Conservation (phyloP, 139 green algal species). For the Chlorokybus atmophyticus region DNA sequence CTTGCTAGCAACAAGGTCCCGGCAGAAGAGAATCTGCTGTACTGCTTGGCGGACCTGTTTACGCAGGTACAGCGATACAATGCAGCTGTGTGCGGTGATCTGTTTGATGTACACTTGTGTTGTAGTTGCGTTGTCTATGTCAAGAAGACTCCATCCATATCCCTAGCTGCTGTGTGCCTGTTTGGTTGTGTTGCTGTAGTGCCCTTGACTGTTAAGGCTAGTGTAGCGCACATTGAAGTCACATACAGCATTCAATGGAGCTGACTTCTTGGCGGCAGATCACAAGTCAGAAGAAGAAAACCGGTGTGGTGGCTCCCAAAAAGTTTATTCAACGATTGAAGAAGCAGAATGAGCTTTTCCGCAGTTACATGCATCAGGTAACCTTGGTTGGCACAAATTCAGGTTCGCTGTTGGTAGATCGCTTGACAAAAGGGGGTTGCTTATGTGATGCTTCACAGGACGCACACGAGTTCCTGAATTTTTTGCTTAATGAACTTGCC, state of each 20-base stretch:
- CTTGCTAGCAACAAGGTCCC: neutral
- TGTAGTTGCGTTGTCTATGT: too few relatives aligned
- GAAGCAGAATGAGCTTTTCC: conserved; percentile 88
- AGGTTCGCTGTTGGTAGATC: neutral
- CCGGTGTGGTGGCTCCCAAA: conserved; percentile 69
- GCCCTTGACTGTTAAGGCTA: too few relatives aligned
- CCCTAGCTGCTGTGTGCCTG: too few relatives aligned
- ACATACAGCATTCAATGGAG: too few relatives aligned
- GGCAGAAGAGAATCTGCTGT: conserved; percentile 69
- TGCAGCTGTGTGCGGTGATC: too few relatives aligned
- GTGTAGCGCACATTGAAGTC: too few relatives aligned
- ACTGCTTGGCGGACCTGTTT: conserved; percentile 70
- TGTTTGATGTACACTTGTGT: too few relatives aligned
- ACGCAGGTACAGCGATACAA: too few relatives aligned
- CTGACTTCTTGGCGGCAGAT: conserved; percentile 76
- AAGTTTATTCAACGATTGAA: conserved; percentile 81
- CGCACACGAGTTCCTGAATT: conserved; percentile 96
- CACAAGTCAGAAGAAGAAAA: conserved; percentile 63
- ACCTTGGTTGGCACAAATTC: neutral
- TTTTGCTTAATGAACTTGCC: conserved; percentile 78
- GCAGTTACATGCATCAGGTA: conserved; percentile 71
- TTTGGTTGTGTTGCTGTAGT: too few relatives aligned
- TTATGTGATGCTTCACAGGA: conserved; percentile 60
- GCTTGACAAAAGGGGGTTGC: too few relatives aligned
- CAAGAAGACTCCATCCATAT: too few relatives aligned